Evolutionary conservation across 129 eudicot genomes (phyloP).

Genomic region (Flaveria linearis): DNA sequence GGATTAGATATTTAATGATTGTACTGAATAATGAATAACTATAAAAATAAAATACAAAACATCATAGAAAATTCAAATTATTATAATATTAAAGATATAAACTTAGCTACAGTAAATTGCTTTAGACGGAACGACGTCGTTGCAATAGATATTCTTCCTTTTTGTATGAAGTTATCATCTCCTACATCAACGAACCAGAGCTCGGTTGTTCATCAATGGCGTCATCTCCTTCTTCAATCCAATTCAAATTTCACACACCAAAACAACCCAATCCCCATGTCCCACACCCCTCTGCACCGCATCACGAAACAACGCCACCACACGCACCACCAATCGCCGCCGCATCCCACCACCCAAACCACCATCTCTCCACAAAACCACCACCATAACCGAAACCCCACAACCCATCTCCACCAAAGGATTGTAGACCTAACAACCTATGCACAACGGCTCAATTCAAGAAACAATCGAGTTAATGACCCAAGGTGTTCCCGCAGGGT

Average conservation of each 20-base stretch:
- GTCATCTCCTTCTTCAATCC: constrained; percentile 37
- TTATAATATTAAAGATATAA: too few species aligned
- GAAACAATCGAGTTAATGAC: constrained; percentile 44
- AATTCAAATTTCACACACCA: constrained; percentile 24
- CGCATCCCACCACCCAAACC: constrained; percentile 24
- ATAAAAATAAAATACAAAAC: too few species aligned
- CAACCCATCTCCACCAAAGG: too few species aligned
- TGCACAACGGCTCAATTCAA: constrained; percentile 42
- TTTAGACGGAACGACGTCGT: too few species aligned
- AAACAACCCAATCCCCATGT: constrained; percentile 19
- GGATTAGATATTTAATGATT: too few species aligned
- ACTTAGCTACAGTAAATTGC: too few species aligned
- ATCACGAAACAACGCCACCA: too few species aligned
- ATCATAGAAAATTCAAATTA: too few species aligned
- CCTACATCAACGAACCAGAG: neutral
- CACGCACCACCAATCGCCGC: constrained; percentile 42
- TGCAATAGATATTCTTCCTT: neutral
- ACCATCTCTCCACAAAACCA: constrained; percentile 18
- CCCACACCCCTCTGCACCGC: too few species aligned
- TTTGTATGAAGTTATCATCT: constrained; percentile 21
- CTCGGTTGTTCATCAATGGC: constrained; percentile 28
- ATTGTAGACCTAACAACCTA: constrained; percentile 33
- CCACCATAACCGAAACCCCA: neutral
- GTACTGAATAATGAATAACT: too few species aligned
- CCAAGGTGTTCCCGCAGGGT: constrained; percentile 39